Evolutionary conservation across 2,329 filamentous ascomycete genomes (phyloP), one percentile per base, ranked within the genome.

Genomic region (Lasiodiplodia gonubiensis): DNA sequence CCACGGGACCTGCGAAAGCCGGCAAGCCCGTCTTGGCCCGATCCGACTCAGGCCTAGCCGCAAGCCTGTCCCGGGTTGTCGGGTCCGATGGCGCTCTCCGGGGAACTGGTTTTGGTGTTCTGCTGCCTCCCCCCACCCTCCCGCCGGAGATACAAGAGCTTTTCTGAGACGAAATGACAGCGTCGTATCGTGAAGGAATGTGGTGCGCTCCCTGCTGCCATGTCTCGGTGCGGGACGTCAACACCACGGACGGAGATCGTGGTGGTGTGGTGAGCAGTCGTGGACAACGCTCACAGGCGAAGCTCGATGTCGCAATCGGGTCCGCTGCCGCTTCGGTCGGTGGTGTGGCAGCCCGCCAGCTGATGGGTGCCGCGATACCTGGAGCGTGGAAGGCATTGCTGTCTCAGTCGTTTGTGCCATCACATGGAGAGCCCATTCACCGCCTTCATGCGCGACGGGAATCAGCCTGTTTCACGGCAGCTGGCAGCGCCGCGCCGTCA

Each of bases 371-470:
- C 23, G 64, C 33, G 54, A 49, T 57, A 57, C 64, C 35, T 42
- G 39, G 39, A 59, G 52, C 52, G 51, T 49, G 51, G 61, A 64
- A 42, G 61, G 61, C 53, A 66, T 55, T 66, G 64, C 52, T 55
- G 64, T 66, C 51, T 55, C 64, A 66, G 54, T 16, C 16, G 53
- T 59, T 46, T 39, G 61, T 65, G 49, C 61, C 61, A 65, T 65
- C 64, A 66, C 52, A 66, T 65, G 51, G 33, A 54, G 61, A 33
- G 23, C 35, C 35, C 64, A 33, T 48, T 67, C 53, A 67, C 64
- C 64, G 64, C 54, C 55, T 61, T 61, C 61, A 65, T 65, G 61
- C 61, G 61, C 61, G 61, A 65, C 61, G 49, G 61, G 49, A 65
- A 65, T 54, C 49, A 51, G 51, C 42, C 61, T 51, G 64, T 52